Conservation (phyloP, 345 rosid species). For the Citropsis articulata region DNA sequence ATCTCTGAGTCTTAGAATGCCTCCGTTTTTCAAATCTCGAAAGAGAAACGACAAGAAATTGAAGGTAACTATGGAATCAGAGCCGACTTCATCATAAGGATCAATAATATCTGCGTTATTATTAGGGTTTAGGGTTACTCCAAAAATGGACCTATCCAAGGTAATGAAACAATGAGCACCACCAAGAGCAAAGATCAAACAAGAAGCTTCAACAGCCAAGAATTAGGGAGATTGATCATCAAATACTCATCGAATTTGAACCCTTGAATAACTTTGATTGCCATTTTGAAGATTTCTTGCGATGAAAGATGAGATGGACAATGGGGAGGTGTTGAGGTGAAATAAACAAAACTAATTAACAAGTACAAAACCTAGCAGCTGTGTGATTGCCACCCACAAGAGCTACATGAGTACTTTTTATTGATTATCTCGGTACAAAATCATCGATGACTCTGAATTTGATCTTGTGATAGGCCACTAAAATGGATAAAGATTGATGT, state of each 20-base stretch:
- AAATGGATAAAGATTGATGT: background rate
- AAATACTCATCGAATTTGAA: constrained; percentile 24
- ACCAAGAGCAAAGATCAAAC: constrained; percentile 39
- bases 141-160: constrained; percentile 26
- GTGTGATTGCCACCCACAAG: constrained; percentile 92
- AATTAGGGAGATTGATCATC: constrained; percentile 39
- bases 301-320: background rate
- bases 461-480: constrained; percentile 1
- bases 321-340: constrained; percentile 4
- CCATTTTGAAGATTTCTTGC: constrained; percentile 25
- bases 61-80: constrained; percentile 5
- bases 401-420: constrained; percentile 45
- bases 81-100: background rate
- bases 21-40: constrained; percentile 55
- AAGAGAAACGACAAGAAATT: constrained; percentile 39
- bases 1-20: constrained; percentile 40
- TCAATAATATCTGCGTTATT: background rate
- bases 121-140: constrained; percentile 5
- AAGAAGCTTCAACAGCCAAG: constrained; percentile 33
- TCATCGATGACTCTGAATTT: background rate
- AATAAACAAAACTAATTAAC: constrained; percentile 31
- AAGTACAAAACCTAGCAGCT: constrained; percentile 81
- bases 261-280: constrained; percentile 31
- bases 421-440: too few relatives aligned
- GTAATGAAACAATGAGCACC: constrained; percentile 40